A percentile compares a stretch with the other conserved stretches of the same genome.
phyloP scores from a whole-genome alignment of 805 yeast species.

The Kodamaea lidongshanica region DNA sequence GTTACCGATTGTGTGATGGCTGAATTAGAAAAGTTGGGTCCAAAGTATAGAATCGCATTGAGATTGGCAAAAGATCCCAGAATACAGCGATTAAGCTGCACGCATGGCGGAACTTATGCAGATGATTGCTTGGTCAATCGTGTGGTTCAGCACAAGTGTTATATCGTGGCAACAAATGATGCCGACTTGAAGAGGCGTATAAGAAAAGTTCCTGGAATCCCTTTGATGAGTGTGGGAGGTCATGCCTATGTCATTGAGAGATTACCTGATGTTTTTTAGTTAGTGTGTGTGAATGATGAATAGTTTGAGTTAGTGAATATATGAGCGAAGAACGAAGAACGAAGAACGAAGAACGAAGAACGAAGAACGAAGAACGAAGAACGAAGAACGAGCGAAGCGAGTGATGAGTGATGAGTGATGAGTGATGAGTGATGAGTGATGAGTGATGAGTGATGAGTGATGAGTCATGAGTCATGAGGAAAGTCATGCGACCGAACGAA shows the following conservation, averaged over 20 bases:
- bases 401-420: too few species aligned
- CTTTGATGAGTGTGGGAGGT: conserved; percentile 93
- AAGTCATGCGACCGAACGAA: too few species aligned
- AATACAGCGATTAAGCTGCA: conserved; percentile 76
- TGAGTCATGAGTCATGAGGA: too few species aligned
- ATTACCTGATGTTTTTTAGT: conserved; percentile 88
- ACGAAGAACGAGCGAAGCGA: too few species aligned
- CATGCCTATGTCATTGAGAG: conserved; percentile 90
- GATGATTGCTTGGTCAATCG: conserved; percentile 95
- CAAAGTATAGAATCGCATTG: conserved; percentile 88
- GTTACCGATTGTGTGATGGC: conserved; percentile 98
- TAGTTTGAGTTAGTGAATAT: not conserved
- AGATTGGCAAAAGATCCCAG: conserved; percentile 91
- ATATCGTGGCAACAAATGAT: conserved; percentile 95
- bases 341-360: too few species aligned
- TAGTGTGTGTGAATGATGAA: conserved; percentile 1
- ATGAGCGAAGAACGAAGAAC: too few species aligned
- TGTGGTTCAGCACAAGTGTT: conserved; percentile 94
- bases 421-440: too few species aligned
- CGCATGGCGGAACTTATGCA: conserved; percentile 95
- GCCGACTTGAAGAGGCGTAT: conserved; percentile 92
- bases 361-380: too few species aligned
- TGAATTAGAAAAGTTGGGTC: conserved; percentile 93
- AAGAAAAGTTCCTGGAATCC: conserved; percentile 95
- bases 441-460: too few species aligned